Conservation (phyloP, 768 basidiomycete species). For the Lactarius tabidus region DNA sequence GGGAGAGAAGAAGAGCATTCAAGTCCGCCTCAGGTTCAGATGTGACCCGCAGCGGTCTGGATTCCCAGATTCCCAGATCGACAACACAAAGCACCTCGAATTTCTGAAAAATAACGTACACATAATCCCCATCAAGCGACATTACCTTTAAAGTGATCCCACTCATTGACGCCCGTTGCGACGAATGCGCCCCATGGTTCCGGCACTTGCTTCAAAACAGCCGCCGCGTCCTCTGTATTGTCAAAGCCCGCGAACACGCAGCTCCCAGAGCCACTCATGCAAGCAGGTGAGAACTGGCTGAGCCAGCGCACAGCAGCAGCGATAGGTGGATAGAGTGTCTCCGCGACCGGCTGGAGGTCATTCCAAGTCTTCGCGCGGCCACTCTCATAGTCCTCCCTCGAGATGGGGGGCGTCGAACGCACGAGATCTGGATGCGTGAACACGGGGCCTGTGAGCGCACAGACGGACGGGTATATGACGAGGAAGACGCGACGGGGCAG, state of each 20-base stretch:
- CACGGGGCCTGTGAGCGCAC: not conserved
- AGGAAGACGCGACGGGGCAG: conserved; percentile 1
- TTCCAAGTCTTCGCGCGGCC: not conserved
- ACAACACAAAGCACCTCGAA: no score
- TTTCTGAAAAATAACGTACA: no score
- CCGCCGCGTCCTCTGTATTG: not conserved
- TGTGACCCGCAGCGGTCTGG: no score
- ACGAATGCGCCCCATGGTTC: conserved; percentile 13
- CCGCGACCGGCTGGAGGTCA: conserved; percentile 12
- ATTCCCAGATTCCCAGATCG: no score
- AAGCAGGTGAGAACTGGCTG: not conserved
- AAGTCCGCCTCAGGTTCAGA: no score
- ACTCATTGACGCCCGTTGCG: not conserved
- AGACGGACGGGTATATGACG: conserved; percentile 7
- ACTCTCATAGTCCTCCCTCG: not conserved
- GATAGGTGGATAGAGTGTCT: not conserved
- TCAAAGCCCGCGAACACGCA: conserved; percentile 6
- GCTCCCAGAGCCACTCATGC: conserved; percentile 16
- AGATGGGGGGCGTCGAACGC: conserved; percentile 5
- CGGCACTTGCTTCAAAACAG: conserved; percentile 4
- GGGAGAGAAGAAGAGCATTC: no score
- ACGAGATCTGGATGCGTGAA: conserved; percentile 3
- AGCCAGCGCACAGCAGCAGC: conserved; percentile 5
- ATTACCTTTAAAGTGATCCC: conserved; percentile 1
- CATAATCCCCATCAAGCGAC: no score